Evolutionary conservation across 169 alveolate species (phyloP), one percentile per base, ranked within the genome.

Genomic region (Gregarina niphandrodes): DNA sequence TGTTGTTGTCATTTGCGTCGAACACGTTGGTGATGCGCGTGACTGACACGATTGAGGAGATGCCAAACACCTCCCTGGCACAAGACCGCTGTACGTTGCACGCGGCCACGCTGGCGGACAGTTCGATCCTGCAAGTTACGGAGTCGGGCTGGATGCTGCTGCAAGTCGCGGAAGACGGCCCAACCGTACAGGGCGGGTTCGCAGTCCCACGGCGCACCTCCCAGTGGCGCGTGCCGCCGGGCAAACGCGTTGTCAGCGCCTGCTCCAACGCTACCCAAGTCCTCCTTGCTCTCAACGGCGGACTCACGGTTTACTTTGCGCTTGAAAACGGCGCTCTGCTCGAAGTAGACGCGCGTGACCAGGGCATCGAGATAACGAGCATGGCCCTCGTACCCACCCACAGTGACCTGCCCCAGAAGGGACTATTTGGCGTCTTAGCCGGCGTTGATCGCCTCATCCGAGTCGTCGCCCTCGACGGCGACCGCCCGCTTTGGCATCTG

Each of bases 41-140:
- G 28, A 93, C 87, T 0, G 96, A 82, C 16, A 82, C 84, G 12
- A 82, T 79, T 1, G 77, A 75, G 37, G 87, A 84, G 57, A 88
- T 80, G 9, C 61, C 71, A 21, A 91, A 88, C 59, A 32, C 57
- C 16, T 55, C 46, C 11, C 49, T 55, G 36, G 29, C 45, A 11
- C 50, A 56, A 26, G 41, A 43, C 3, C 60, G 42, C 0, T 42
- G 61, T 3, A 23, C 63, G 22, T 34, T 61, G 48, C 61, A 28
- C 36, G 52, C 51, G 37, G 15, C 51, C 9, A 45, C 42, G 16
- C 6, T 50, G 31, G 15, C 19, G 18, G 34, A 31, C 41, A 40
- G n/a, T n/a, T n/a, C n/a, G n/a, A n/a, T n/a, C n/a, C n/a, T n/a
- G n/a, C n/a, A n/a, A n/a, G n/a, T n/a, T n/a, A n/a, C n/a, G n/a